Evolutionary conservation across 139 green algal species (phyloP), one percentile per base, ranked within the genome.

Genomic region (Pseudopediastrum boryanum): DNA sequence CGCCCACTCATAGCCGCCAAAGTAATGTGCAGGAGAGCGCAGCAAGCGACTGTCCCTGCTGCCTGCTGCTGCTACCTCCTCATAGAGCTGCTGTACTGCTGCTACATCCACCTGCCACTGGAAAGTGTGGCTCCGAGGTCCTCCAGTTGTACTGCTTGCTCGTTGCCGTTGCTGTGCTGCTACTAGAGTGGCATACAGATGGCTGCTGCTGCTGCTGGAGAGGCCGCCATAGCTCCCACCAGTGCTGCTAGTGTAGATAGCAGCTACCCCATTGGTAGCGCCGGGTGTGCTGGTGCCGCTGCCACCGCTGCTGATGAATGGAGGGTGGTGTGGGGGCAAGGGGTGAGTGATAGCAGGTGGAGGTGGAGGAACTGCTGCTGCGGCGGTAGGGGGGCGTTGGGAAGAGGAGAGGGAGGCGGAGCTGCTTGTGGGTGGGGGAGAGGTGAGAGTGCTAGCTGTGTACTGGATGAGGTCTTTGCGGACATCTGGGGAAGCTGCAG

Each of bases 61-160:
- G 71, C 71, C 71, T 33, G 71, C 71, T 58, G 71, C 71, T 25
- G 71, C 71, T 13, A 78, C 71, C n/a, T 78, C 71, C 4, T 69
- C 38, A 29, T 78, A 43, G 39, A 78, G 54, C 43, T 78, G 71
- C 2, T 44, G 59, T 12, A 78, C 59, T 1, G 71, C 54, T 62
- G 71, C 71, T 41, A 78, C 8, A 39, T 78, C 71, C 2, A 78
- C 71, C 4, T 56, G 71, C 71, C 71, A 78, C 4, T 33, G 19
- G 64, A 72, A 72, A 25, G 46, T 16, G 46, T 16, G 46, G 13
- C 46, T 16, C 13, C 12, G 13, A n/a, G 46, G 13, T 12, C 46
- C 46, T 12, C 46, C 46, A 16, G 46, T 16, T 56, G 46, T 16
- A 56, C 46, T 16, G 46, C 46, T 56, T 12, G 13, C 13, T 16